A percentile compares a stretch with the other conserved stretches of the same genome.
These are phyloP conservation scores for Fraxinus americana DNA, from an alignment of 257 asterid species.

Conservation along the genomic window DNA sequence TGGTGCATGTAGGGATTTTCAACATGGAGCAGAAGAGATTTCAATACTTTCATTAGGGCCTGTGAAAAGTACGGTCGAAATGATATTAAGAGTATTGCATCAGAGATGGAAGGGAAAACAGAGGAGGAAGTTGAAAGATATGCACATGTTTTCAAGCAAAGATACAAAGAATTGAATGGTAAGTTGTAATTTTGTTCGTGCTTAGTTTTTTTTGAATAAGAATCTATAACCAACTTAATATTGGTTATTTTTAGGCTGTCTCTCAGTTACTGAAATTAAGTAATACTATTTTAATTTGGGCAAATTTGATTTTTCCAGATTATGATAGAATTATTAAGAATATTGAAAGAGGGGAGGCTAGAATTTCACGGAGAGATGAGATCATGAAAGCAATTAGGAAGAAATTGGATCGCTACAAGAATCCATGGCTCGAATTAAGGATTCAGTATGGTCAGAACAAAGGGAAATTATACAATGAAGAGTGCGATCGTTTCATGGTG, in stretches of 20 bases:
- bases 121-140: constrained; percentile 96
- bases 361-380: constrained; percentile 95
- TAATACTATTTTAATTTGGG: constrained; percentile 2
- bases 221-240: not conserved
- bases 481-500: constrained; percentile 99
- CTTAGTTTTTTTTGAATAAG: not conserved
- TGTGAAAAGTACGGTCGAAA: constrained; percentile 95
- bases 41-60: constrained; percentile 91
- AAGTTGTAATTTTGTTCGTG: constrained; percentile 13
- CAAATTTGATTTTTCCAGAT: constrained; percentile 54
- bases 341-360: constrained; percentile 97
- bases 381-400: constrained; percentile 97
- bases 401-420: constrained; percentile 93
- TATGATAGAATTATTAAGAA: constrained; percentile 91
- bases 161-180: constrained; percentile 96
- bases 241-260: not conserved
- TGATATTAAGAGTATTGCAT: constrained; percentile 77
- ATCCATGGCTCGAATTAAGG: constrained; percentile 96
- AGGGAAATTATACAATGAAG: constrained; percentile 97
- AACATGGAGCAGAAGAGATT: constrained; percentile 95
- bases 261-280: constrained; percentile 1
- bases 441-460: constrained; percentile 99
- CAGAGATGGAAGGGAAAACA: constrained; percentile 97
- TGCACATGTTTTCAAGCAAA: constrained; percentile 79
- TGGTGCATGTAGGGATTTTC: constrained; percentile 77